Evolutionary conservation across 1,284 basidiomycete genomes (phyloP), one percentile per base, ranked within the genome.

Genomic region (Apiotrichum akiyoshidainum): DNA sequence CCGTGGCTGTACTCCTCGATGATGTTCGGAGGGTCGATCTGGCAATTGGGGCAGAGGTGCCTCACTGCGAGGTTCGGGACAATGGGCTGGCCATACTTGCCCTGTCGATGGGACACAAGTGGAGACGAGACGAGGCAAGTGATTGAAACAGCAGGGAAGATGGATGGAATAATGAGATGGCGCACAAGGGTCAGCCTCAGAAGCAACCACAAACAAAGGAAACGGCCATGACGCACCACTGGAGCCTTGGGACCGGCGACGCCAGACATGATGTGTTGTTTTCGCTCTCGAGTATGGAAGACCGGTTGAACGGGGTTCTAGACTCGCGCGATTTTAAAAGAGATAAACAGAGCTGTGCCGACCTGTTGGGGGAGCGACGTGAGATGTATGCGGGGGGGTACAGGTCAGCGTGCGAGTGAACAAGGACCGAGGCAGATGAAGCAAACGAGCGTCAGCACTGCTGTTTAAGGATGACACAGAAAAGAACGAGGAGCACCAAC

Each of bases 1-100:
- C 96, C 96, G 66, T 90, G 90, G 70, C 91, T 89, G 80, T 96
- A 98, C 80, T 98, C 93, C 81, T 99, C 96, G 69, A 94, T 84
- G 70, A 99, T 91, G 66, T 95, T 88, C 16, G 92, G 92, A 68
- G 91, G 90, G 60, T 91, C 90, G 71, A 89, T 88, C 78, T 87
- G 84, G 81, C 95, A 98, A 71, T 98, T 92, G 26, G 92, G 93
- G 74, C 95, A 98, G 66, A 93, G 89, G 67, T 95, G 86, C 47
- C 90, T 87, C 64, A 95, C 90, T 55, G 90, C 88, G 57, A 94
- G 83, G 77, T 95, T 75, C 6, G 75, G 72, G 12, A 60, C 64
- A 12, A 74, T 62, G 7, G 71, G 65, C 88, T 64, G 89, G 86
- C 56, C 87, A 85, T 70, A 75, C 60, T 74, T 68, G 62, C 70